Base-by-base conservation (phyloP, 345 rosid species). In the Arabis alpina region DNA sequence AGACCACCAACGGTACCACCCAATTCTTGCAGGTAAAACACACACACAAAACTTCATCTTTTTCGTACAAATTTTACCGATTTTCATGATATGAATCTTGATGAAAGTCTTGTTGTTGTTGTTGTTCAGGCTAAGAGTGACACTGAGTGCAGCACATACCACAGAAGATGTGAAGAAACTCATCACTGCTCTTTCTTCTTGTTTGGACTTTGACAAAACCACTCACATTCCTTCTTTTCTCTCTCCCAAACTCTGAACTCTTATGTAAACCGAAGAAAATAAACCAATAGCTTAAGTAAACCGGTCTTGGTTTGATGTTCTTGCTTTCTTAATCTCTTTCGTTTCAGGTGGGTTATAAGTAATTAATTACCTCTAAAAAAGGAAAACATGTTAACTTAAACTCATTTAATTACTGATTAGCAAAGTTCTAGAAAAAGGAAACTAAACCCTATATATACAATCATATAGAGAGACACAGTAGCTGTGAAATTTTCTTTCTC, bases 1-100 rank as follows among this genome's bases (percentile, higher is more conserved):
- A 78, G 97, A 80, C 99, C 98, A 30, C 99, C 99, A 62, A 91
- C 97, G 19, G 99, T 94, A 63, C 96, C 99, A 71, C 82, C 93
- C 42, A 94, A 94, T 72, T 91, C 93, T 61, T 94, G 97, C 97
- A 86, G 97, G 97, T 93, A 69, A 25, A 43, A 6, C 12, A 27
- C 8, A 27, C 8, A 48, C 1, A 10, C 15, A 6, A 47, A 11
- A 12, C 4, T 39, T 42, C 4, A 27, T 24, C 1, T 5, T 36
- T 32, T 14, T 9, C n/a, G 0, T 41, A 2, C 30, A 55, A 55
- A 55, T 30, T 1, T 19, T 4, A 45, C 9, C 45, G 8, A 14
- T 32, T 30, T 12, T 32, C 19, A 13, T 48, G 4, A 54, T 23
- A 25, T 50, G 50, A 6, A 24, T 47, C 56, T 48, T 14, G 4